Percentiles rank a stretch among this genome's conserved stretches.
Conservation (phyloP, 1,139 yeast species). For the Taiozyma sp. region DNA sequence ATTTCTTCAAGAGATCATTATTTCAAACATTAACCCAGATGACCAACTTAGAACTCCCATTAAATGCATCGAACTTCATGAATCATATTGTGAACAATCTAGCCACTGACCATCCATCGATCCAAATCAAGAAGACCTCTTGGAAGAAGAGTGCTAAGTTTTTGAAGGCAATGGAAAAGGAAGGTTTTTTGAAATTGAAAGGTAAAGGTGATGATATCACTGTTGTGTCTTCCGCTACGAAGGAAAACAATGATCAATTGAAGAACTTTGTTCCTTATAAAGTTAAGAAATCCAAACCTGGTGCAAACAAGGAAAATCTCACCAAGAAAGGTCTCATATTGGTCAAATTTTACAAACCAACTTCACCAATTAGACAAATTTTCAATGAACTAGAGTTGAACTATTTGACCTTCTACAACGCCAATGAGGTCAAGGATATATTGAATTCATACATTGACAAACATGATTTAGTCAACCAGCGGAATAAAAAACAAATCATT, state of each 20-base stretch:
- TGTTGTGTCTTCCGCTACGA: constrained; percentile 44
- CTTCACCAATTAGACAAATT: constrained; percentile 41
- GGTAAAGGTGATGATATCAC: constrained; percentile 73
- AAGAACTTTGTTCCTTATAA: constrained; percentile 58
- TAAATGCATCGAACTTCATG: constrained; percentile 69
- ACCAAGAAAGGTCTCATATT: constrained; percentile 30
- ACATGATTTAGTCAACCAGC: constrained; percentile 46
- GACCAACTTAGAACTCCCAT: constrained; percentile 53
- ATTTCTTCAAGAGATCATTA: constrained; percentile 63
- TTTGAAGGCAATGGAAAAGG: constrained; percentile 79
- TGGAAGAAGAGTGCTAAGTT: constrained; percentile 90
- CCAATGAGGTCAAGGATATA: constrained; percentile 46
- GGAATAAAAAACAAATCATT: constrained; percentile 40
- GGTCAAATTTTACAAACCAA: constrained; percentile 48
- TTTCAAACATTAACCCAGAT: constrained; percentile 57
- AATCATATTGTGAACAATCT: constrained; percentile 62
- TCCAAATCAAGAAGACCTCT: constrained; percentile 73
- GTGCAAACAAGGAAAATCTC: constrained; percentile 19
- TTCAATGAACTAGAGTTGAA: constrained; percentile 40
- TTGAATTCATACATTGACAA: constrained; percentile 51
- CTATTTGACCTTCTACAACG: constrained; percentile 40
- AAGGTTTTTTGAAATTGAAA: constrained; percentile 55
- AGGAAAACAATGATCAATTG: constrained; percentile 41
- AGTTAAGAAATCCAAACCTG: constrained; percentile 13
- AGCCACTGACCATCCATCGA: constrained; percentile 50